Conservation (phyloP, 1,139 yeast genomes). For the Taphrina sp. region DNA sequence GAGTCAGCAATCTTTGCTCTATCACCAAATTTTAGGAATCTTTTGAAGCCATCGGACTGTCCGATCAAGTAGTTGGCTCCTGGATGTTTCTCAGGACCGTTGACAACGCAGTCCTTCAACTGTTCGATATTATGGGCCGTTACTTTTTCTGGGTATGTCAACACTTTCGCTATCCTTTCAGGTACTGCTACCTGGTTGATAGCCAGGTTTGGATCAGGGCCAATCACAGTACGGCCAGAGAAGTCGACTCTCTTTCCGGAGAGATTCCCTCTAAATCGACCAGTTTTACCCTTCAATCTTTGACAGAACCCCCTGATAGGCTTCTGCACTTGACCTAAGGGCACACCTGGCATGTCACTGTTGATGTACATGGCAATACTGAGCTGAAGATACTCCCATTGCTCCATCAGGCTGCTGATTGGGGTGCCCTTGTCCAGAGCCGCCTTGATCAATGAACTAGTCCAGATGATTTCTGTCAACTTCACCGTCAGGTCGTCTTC, state of each 20-base stretch:
- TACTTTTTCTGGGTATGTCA: constrained; percentile 94
- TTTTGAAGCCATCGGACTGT: constrained; percentile 77
- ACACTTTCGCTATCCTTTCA: constrained; percentile 88
- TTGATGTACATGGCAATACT: constrained; percentile 97
- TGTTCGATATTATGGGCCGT: constrained; percentile 82
- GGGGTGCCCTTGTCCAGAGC: constrained; percentile 95
- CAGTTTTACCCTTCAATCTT: constrained; percentile 96
- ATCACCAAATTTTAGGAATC: constrained; percentile 88
- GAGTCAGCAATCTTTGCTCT: constrained; percentile 71
- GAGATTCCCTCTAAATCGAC: constrained; percentile 95
- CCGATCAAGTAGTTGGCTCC: constrained; percentile 92
- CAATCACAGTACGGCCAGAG: constrained; percentile 96
- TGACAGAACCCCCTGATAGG: constrained; percentile 97
- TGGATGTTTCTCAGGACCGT: constrained; percentile 88
- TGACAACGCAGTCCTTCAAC: constrained; percentile 66
- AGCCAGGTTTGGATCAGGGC: constrained; percentile 94
- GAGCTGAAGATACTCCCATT: constrained; percentile 95
- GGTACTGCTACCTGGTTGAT: constrained; percentile 95
- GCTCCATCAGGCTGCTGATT: constrained; percentile 90
- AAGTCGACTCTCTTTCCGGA: constrained; percentile 99
- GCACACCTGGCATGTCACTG: constrained; percentile 66
- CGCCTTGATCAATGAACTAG: constrained; percentile 85
- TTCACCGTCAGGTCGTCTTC: constrained; percentile 98
- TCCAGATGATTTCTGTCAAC: constrained; percentile 94
- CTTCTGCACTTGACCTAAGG: constrained; percentile 47